Evolutionary conservation across 345 rosid genomes (phyloP), one percentile per base, ranked within the genome.

Genomic region (Eucalyptus polyanthemos): DNA sequence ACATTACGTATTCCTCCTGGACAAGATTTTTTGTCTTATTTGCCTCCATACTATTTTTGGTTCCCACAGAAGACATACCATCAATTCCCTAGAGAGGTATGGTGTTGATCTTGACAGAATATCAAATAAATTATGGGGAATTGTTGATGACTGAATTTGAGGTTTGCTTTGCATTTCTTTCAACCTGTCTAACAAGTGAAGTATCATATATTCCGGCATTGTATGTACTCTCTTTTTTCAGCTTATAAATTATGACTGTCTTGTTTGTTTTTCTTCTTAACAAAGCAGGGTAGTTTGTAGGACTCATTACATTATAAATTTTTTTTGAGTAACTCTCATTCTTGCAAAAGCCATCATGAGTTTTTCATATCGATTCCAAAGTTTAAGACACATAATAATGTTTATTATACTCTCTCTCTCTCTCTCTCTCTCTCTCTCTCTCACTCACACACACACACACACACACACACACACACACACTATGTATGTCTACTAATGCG

Each of bases 281-380:
- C n/a, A 25, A 58, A 24, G 65, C 65, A 58, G 14, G n/a, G 65
- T 27, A 58, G 65, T 58, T 58, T 5, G 14, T 25, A 58, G 65
- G 13, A 58, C 8, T 58, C 67, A 58, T 25, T 12, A 58, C n/a
- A 0, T 15, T 15, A 14, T 15, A 50, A 50, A 50, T 0, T 1
- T 22, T 21, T 54, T 5, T 58, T 9, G 15, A 49, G 50, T 49
- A 49, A 58, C 67, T 58, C 67, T 58, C 14, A 3, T 58, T 58
- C n/a, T 6, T 25, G 29, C 29, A 25, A 58, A 58, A 50, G n/a
- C 67, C 14, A 25, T 25, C 67, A 58, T 3, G n/a, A 58, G 67
- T 58, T 58, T 58, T 12, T 58, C 14, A 6, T 58, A 58, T 13
- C 2, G 13, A 58, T 58, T 58, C 7, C 7, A 58, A 11, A 58